Percentiles rank a stretch among this genome's conserved stretches.
phyloP scores from a whole-genome alignment of 176 grass and related monocot genomes.

The Areca catechu region DNA sequence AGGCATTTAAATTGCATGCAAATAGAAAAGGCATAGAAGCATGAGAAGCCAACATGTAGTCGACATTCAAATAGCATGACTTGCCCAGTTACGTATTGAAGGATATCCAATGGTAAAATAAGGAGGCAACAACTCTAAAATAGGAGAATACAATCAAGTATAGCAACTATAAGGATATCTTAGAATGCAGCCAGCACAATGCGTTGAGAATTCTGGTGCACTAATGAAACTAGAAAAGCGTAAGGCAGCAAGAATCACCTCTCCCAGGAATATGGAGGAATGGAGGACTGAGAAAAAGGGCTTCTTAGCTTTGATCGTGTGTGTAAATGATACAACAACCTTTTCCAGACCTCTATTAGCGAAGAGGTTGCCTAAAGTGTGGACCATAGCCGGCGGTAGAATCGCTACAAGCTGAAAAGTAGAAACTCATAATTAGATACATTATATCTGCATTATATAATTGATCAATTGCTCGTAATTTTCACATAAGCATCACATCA shows the following conservation, averaged over 20 bases:
- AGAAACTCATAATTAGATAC: not conserved
- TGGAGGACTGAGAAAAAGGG: slow-evolving; percentile 76
- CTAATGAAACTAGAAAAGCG: not conserved
- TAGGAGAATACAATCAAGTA: too few species aligned
- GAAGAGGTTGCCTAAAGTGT: slow-evolving; percentile 76
- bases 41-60: too few species aligned
- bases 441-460: too few species aligned
- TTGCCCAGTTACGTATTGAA: too few species aligned
- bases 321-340: slow-evolving; percentile 63
- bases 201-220: not conserved
- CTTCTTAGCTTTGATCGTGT: slow-evolving; percentile 79
- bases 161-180: not conserved
- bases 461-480: not conserved
- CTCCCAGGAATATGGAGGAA: slow-evolving; percentile 66
- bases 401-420: slow-evolving; percentile 41
- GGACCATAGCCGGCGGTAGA: slow-evolving; percentile 53
- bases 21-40: too few species aligned
- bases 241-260: slow-evolving; percentile 29
- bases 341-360: slow-evolving; percentile 68
- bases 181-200: not conserved
- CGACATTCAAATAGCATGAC: too few species aligned
- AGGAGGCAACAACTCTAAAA: too few species aligned
- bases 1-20: not conserved
- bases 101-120: too few species aligned
- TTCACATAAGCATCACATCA: slow-evolving; percentile 6